Percentiles rank a stretch among this genome's conserved stretches.
Conservation (phyloP, 257 asterid genomes). For the Przewalskia tangutica region DNA sequence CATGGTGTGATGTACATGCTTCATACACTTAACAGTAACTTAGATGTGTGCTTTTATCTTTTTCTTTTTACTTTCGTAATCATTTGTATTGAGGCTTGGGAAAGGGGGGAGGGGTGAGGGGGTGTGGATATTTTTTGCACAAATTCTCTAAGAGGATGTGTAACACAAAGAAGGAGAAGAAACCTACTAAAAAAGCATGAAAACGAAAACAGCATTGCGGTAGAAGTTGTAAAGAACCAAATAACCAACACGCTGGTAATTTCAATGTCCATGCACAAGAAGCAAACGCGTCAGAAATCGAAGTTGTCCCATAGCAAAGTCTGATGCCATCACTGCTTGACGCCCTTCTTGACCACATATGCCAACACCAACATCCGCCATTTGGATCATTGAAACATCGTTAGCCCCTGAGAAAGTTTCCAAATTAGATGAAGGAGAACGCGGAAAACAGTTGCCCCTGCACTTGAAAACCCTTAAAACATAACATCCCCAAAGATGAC, state of each 20-base stretch:
- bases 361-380: slow-evolving; percentile 99
- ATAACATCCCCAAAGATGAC: slow-evolving; percentile 27
- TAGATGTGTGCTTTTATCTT: too few species aligned
- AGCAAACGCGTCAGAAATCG: slow-evolving; percentile 80
- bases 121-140: too few species aligned
- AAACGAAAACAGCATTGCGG: slow-evolving; percentile 89
- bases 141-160: too few species aligned
- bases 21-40: too few species aligned
- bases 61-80: too few species aligned
- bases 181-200: slow-evolving; percentile 92
- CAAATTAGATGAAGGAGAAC: neutral
- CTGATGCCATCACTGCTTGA: slow-evolving; percentile 99
- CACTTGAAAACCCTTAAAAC: slow-evolving; percentile 19
- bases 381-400: slow-evolving; percentile 99
- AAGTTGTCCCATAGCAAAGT: slow-evolving; percentile 98
- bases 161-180: slow-evolving; percentile 1
- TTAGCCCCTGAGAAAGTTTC: slow-evolving; percentile 64
- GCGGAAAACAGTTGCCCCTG: neutral
- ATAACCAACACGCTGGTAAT: slow-evolving; percentile 90
- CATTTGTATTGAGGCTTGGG: too few species aligned
- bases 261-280: slow-evolving; percentile 98
- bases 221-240: slow-evolving; percentile 88
- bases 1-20: too few species aligned
- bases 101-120: too few species aligned
- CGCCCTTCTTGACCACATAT: slow-evolving; percentile 99